Evolutionary conservation across 2,329 filamentous ascomycete genomes (phyloP).

Genomic region (Didymella pomorum): DNA sequence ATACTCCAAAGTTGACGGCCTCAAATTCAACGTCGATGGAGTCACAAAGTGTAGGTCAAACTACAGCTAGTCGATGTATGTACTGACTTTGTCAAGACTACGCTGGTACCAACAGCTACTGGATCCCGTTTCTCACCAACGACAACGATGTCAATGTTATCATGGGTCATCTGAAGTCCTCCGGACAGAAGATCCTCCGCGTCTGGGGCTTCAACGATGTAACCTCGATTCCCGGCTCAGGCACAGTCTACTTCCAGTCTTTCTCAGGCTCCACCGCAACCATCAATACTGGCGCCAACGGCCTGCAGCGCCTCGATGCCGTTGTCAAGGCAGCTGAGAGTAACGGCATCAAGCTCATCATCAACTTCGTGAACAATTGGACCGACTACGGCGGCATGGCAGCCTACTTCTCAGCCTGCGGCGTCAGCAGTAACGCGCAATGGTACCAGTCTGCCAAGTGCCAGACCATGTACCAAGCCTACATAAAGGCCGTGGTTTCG

Average conservation of each 20-base stretch:
- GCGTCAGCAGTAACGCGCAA: slow-evolving; percentile 61
- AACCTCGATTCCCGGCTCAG: slow-evolving; percentile 51
- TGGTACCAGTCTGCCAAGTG: slow-evolving; percentile 57
- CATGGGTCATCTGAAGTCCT: slow-evolving; percentile 55
- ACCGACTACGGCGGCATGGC: slow-evolving; percentile 67
- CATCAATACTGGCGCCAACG: slow-evolving; percentile 58
- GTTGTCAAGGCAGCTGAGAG: slow-evolving; percentile 61
- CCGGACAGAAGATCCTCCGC: slow-evolving; percentile 66
- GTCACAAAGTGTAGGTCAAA: slow-evolving; percentile 40
- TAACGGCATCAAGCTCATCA: slow-evolving; percentile 61
- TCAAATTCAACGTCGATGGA: slow-evolving; percentile 48
- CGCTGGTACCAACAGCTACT: slow-evolving; percentile 65
- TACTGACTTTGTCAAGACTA: slow-evolving; percentile 24
- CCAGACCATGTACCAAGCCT: slow-evolving; percentile 60
- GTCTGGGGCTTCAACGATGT: slow-evolving; percentile 72
- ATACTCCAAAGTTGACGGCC: slow-evolving; percentile 39
- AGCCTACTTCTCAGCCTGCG: slow-evolving; percentile 63
- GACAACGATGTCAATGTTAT: slow-evolving; percentile 64
- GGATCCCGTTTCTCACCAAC: slow-evolving; percentile 62
- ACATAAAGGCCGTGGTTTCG: slow-evolving; percentile 59
- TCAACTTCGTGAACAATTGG: slow-evolving; percentile 67
- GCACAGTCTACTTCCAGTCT: slow-evolving; percentile 64
- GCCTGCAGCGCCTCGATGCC: slow-evolving; percentile 59
- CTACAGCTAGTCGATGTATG: neutral
- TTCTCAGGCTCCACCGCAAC: slow-evolving; percentile 57